phyloP scores from a whole-genome alignment of 2,329 filamentous ascomycete species.

The Tolypocladium ovalisporum region DNA sequence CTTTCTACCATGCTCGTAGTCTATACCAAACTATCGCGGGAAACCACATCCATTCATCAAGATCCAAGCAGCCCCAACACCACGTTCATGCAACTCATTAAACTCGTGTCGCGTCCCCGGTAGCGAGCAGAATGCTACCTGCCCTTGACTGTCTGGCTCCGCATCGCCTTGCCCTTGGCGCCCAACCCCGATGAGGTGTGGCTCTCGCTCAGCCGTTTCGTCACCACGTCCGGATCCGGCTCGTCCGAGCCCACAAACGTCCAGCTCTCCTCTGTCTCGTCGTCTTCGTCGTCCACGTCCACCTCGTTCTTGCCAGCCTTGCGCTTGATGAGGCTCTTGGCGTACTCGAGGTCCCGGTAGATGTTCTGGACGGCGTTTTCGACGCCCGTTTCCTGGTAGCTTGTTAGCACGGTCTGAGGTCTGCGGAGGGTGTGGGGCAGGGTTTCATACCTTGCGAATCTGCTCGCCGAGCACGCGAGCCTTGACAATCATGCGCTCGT shows the following conservation, averaged over 20 bases:
- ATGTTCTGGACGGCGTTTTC: conserved; percentile 81
- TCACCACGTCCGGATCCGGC: conserved; percentile 31
- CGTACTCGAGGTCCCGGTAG: conserved; percentile 91
- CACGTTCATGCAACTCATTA: neutral
- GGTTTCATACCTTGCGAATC: conserved; percentile 70
- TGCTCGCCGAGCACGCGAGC: conserved; percentile 72
- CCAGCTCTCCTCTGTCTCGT: conserved; percentile 72
- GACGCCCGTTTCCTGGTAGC: conserved; percentile 72
- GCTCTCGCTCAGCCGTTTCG: conserved; percentile 27
- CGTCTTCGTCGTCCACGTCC: conserved; percentile 32
- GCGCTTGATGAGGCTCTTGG: conserved; percentile 67
- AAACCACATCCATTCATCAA: neutral
- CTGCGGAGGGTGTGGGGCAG: neutral
- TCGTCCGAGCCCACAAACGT: conserved; percentile 65
- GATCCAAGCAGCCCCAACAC: neutral
- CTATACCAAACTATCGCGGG: neutral
- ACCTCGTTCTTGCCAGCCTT: conserved; percentile 40
- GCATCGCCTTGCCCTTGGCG: conserved; percentile 11
- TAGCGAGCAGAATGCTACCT: neutral
- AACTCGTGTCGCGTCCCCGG: neutral
- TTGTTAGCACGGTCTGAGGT: conserved; percentile 14
- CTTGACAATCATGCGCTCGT: conserved; percentile 82
- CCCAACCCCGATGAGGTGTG: conserved; percentile 10
- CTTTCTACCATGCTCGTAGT: neutral
- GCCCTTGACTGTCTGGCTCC: conserved; percentile 8